Conservation (phyloP, 2,329 filamentous ascomycete species). For the Diaporthe caulivora region DNA sequence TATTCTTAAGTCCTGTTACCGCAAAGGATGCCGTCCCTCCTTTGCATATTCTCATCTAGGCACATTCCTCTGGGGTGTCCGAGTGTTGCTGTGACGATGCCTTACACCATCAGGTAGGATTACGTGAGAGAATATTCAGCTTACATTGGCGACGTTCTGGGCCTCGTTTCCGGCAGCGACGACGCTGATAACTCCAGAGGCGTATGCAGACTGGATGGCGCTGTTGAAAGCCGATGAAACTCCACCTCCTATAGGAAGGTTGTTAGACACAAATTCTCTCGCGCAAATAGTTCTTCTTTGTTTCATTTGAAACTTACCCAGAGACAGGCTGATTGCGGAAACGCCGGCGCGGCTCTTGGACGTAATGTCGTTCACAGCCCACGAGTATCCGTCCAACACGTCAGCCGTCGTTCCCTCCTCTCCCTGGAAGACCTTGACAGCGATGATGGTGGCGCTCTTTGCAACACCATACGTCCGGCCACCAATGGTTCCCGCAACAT, state of each 20-base stretch:
- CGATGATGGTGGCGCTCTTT: constrained; percentile 47
- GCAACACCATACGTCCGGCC: constrained; percentile 49
- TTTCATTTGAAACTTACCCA: constrained; percentile 1
- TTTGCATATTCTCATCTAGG: too few species aligned
- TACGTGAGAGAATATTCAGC: background rate
- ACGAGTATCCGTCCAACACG: constrained; percentile 43
- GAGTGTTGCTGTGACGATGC: too few species aligned
- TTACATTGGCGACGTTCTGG: constrained; percentile 45
- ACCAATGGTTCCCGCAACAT: constrained; percentile 49
- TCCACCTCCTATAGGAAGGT: constrained; percentile 28
- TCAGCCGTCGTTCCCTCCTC: constrained; percentile 20
- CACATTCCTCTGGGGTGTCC: too few species aligned
- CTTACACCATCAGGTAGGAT: background rate
- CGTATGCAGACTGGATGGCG: constrained; percentile 51
- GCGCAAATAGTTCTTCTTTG: accelerated
- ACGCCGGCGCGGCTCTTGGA: constrained; percentile 15
- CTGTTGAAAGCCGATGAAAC: constrained; percentile 50
- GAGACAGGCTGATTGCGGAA: constrained; percentile 7
- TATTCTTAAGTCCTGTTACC: background rate
- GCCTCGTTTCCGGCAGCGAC: constrained; percentile 58
- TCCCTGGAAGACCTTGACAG: constrained; percentile 48
- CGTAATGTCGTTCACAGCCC: constrained; percentile 44
- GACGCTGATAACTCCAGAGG: constrained; percentile 53
- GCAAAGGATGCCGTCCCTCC: too few species aligned
- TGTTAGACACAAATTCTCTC: background rate